phyloP scores from a whole-genome alignment of 202 grass and related monocot genomes.

The Musa balbisiana region DNA sequence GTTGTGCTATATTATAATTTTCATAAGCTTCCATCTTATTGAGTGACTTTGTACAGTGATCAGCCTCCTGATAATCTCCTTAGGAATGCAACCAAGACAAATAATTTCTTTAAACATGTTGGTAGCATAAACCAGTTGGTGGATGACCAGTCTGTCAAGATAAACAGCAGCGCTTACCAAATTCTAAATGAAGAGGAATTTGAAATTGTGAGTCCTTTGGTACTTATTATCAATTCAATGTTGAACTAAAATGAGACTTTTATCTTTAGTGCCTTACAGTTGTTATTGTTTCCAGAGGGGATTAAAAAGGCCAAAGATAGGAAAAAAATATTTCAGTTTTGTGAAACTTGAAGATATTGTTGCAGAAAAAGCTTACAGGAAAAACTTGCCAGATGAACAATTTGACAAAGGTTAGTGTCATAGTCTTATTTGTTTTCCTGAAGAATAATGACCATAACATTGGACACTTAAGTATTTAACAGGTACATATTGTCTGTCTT shows the following conservation, averaged over 20 bases:
- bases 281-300: background rate
- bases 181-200: slow-evolving; percentile 69
- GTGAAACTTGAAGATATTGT: slow-evolving; percentile 4
- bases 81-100: slow-evolving; percentile 59
- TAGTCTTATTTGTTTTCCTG: background rate
- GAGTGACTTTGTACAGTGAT: slow-evolving; percentile 37
- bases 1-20: background rate
- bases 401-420: background rate
- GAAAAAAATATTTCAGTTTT: background rate
- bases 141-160: slow-evolving; percentile 12
- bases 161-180: slow-evolving; percentile 47
- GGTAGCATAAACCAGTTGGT: slow-evolving; percentile 10
- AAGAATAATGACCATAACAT: too few relatives aligned
- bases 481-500: background rate
- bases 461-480: too few relatives aligned
- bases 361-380: background rate
- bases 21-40: slow-evolving; percentile 25
- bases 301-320: slow-evolving; percentile 1
- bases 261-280: background rate
- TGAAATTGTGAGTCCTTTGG: slow-evolving; percentile 56
- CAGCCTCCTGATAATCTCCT: slow-evolving; percentile 80
- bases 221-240: background rate
- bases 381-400: background rate
- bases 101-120: slow-evolving; percentile 63
- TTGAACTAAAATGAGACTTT: slow-evolving; percentile 3